phyloP scores from a whole-genome alignment of 1,284 basidiomycete species.

The Neonothopanus nambi region DNA sequence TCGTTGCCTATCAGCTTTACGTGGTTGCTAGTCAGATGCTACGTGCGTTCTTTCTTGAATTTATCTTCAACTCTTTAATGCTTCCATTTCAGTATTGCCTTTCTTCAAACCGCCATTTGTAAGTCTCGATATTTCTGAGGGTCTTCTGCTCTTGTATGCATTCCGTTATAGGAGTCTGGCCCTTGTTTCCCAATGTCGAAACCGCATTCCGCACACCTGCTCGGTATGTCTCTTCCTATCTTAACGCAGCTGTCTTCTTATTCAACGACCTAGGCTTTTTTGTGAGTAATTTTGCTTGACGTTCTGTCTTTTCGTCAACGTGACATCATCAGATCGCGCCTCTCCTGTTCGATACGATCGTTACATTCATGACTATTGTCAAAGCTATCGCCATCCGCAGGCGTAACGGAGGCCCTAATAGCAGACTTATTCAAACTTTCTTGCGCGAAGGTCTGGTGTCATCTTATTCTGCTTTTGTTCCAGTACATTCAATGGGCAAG shows the following conservation, averaged over 20 bases:
- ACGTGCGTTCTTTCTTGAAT: conserved; percentile 41
- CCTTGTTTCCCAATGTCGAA: conserved; percentile 78
- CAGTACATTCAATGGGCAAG: not conserved
- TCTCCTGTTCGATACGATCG: conserved; percentile 73
- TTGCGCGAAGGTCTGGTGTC: conserved; percentile 65
- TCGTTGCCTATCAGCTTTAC: conserved; percentile 77
- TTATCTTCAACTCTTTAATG: not conserved
- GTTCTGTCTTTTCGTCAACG: not conserved
- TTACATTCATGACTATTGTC: conserved; percentile 75
- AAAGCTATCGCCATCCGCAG: conserved; percentile 73
- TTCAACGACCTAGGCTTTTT: conserved; percentile 56
- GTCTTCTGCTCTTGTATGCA: conserved; percentile 2
- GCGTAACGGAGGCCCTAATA: conserved; percentile 71
- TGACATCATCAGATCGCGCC: conserved; percentile 62
- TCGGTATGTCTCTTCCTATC: conserved; percentile 46
- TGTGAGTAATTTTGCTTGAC: conserved; percentile 39
- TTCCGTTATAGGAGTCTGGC: conserved; percentile 42
- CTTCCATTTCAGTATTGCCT: conserved; percentile 53
- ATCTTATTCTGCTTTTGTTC: not conserved
- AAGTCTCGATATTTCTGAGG: conserved; percentile 23
- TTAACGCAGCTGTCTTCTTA: conserved; percentile 12
- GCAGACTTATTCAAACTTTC: conserved; percentile 78
- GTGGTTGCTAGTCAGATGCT: conserved; percentile 76
- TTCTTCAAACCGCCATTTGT: conserved; percentile 66
- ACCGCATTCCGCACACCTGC: conserved; percentile 74